Percentiles rank a stretch among this genome's conserved stretches.
These are phyloP conservation scores for Stentor roeselii DNA, from an alignment of 73 alveolate species.

Conservation along the genomic window DNA sequence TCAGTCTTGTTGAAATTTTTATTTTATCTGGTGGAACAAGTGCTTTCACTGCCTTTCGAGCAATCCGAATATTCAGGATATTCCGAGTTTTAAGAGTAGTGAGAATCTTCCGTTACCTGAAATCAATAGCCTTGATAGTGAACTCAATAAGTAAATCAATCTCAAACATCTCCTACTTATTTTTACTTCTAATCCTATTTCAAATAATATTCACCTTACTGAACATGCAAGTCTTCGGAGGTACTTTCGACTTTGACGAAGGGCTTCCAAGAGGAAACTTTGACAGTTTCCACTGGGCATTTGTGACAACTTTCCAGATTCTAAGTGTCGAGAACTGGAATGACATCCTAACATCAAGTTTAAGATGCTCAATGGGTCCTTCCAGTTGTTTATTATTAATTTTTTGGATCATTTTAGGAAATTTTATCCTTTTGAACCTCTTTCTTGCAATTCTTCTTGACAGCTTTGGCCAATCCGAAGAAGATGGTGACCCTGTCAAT, in stretches of 20 bases:
- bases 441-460: conserved; percentile 91
- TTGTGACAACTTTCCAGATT: conserved; percentile 37
- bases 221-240: conserved; percentile 34
- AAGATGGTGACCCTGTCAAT: conserved; percentile 18
- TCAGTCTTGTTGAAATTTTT: conserved; percentile 72
- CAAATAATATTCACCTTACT: background rate
- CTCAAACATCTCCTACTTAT: conserved; percentile 39
- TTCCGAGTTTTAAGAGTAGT: conserved; percentile 91
- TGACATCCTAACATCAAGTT: conserved; percentile 31
- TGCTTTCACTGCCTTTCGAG: conserved; percentile 77
- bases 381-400: conserved; percentile 55
- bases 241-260: conserved; percentile 40
- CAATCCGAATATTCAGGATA: conserved; percentile 93
- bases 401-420: conserved; percentile 94
- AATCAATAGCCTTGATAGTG: conserved; percentile 77
- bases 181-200: conserved; percentile 69
- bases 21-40: conserved; percentile 34
- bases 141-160: conserved; percentile 58
- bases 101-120: conserved; percentile 83
- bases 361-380: conserved; percentile 26
- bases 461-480: conserved; percentile 43
- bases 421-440: conserved; percentile 85
- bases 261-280: conserved; percentile 39
- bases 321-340: conserved; percentile 70
- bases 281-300: conserved; percentile 64